phyloP scores from a whole-genome alignment of 2,329 filamentous ascomycete species.

The Trichoderma atrobrunneum region DNA sequence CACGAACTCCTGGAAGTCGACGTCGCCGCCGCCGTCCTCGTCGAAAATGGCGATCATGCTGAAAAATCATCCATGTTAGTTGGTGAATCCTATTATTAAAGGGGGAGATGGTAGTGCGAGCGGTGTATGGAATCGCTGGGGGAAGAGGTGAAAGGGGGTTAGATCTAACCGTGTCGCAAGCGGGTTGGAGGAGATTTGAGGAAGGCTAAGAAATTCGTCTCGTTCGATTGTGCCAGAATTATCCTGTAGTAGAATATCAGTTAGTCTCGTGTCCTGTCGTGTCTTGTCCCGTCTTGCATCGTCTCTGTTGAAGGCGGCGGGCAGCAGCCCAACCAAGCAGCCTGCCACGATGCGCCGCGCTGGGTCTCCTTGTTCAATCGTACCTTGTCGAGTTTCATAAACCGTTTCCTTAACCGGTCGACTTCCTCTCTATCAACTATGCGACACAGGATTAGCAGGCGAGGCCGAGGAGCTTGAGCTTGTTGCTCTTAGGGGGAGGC shows the following conservation, averaged over 20 bases:
- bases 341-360: not conserved
- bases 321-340: not conserved
- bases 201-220: constrained; percentile 94
- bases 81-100: not conserved
- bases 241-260: constrained; percentile 56
- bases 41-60: constrained; percentile 99
- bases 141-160: not conserved
- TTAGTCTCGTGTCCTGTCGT: not conserved
- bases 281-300: not conserved
- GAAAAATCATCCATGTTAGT: not conserved
- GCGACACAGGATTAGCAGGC: not conserved
- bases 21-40: constrained; percentile 94
- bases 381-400: constrained; percentile 99
- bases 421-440: constrained; percentile 96
- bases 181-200: constrained; percentile 96
- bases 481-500: not conserved
- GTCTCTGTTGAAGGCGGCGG: not conserved
- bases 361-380: constrained; percentile 24
- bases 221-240: constrained; percentile 98
- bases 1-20: constrained; percentile 99
- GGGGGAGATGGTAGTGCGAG: not conserved
- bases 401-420: constrained; percentile 89
- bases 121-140: not conserved
- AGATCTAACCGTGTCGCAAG: constrained; percentile 77
- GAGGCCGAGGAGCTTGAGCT: not conserved